Base-by-base conservation (phyloP, 2,329 filamentous ascomycete genomes). In the Phialocephala subalpina region DNA sequence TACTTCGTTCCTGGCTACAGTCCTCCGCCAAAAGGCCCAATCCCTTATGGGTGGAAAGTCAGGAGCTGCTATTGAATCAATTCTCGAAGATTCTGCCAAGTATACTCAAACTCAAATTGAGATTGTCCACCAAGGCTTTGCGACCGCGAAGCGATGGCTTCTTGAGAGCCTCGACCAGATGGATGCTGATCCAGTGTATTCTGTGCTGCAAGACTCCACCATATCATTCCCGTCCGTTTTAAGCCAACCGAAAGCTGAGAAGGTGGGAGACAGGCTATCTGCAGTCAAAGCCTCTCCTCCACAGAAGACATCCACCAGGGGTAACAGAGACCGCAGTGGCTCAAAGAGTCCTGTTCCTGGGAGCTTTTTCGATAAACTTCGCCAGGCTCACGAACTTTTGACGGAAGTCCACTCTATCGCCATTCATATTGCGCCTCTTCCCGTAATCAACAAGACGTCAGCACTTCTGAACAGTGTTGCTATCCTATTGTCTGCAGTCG, bases 171-270 rank as follows among this genome's bases (percentile, higher is more conserved):
- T 91, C 73, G 87, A 90, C 56, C 85, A 90, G 73, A 92, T 97
- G 82, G 86, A 89, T 14, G 85, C 86, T 4, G 92, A 97, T 77
- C 90, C 94, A 2, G 91, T 96, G 3, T 97, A 95, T 77, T 97
- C 93, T 20, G 92, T 95, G 11, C 86, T 98, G 18, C 92, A 95
- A 55, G 96, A 99, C 73, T 97, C 96, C 0, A 97, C 94, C 0
- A 89, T 97, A 29, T 97, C 94, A 0, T 91, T 95, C 66, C 93
- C 94, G 1, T 89, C 92, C 0, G 82, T 95, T 2, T 53, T 70
- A 9, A 70, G 70, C 12, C 40, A 60, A 11, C 45, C 66, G 1
- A 77, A 73, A 47, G 14, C 36, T 2, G 73, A 72, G 35, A 69
- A 64, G 36, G 45, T 63, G 33, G 64, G 61, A 49, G 73, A 76